A percentile compares a stretch with the other conserved stretches of the same genome.
Conservation (phyloP, 148 eudicot genomes). For the Beta vulgaris region DNA sequence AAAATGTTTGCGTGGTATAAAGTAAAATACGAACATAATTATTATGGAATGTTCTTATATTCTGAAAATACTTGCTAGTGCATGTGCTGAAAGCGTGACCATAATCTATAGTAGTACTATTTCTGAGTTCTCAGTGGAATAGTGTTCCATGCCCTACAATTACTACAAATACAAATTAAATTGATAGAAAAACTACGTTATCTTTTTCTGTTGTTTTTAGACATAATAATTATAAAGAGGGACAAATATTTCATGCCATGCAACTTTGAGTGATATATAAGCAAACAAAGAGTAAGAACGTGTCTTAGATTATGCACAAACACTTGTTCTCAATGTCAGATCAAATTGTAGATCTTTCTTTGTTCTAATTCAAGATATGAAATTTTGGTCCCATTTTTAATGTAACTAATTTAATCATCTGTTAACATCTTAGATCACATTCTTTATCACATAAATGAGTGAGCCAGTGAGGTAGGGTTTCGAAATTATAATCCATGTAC, state of each 20-base stretch:
- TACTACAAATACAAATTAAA: background rate
- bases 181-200: background rate
- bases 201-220: constrained; percentile 5
- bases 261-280: constrained; percentile 41
- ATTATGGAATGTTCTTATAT: constrained; percentile 5
- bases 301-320: constrained; percentile 14
- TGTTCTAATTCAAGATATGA: too few species aligned
- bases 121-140: background rate
- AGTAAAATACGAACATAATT: constrained; percentile 18
- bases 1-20: background rate
- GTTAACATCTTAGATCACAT: too few species aligned
- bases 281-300: constrained; percentile 6
- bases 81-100: constrained; percentile 18
- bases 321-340: constrained; percentile 9
- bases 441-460: too few species aligned
- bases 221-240: constrained; percentile 36
- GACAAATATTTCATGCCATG: constrained; percentile 26
- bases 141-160: constrained; percentile 6
- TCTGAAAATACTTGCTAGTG: background rate
- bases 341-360: too few species aligned
- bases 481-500: too few species aligned
- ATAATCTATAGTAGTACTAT: constrained; percentile 5
- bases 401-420: too few species aligned
- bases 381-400: too few species aligned
- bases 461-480: too few species aligned